Evolutionary conservation across 768 basidiomycete genomes (phyloP).

Genomic region (Rhodotorula kratochvilovae): DNA sequence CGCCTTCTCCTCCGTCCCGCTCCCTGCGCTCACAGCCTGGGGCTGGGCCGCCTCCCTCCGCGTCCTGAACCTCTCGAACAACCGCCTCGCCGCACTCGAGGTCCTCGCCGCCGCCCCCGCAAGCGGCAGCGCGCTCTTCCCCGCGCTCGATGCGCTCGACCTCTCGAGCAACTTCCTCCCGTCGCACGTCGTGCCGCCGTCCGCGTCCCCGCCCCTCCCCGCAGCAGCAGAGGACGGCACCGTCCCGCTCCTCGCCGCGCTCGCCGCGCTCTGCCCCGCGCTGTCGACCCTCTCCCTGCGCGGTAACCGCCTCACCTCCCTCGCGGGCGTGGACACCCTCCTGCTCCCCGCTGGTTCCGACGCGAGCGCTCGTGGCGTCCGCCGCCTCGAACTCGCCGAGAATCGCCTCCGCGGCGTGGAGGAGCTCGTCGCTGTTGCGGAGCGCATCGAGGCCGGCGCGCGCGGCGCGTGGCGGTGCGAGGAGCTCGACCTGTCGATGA

Average conservation of each 20-base stretch:
- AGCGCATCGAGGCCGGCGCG: not conserved
- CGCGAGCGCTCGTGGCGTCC: not conserved
- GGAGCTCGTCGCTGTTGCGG: conserved; percentile 10
- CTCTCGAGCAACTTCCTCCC: conserved; percentile 14
- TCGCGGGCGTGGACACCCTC: conserved; percentile 11
- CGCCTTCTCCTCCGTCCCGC: not conserved
- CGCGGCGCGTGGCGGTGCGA: conserved; percentile 11
- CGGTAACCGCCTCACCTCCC: conserved; percentile 24
- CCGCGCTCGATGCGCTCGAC: conserved; percentile 12
- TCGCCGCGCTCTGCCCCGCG: not conserved
- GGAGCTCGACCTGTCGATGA: conserved; percentile 18
- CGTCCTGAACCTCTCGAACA: conserved; percentile 2
- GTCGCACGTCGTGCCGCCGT: not conserved
- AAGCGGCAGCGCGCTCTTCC: not conserved
- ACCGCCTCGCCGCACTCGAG: conserved; percentile 10
- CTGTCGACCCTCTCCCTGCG: conserved; percentile 11
- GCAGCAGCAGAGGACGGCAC: not conserved
- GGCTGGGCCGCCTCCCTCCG: conserved; percentile 14
- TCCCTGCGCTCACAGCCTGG: conserved; percentile 4
- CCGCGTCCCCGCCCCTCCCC: not conserved
- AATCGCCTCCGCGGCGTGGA: conserved; percentile 9
- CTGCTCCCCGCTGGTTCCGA: conserved; percentile 3
- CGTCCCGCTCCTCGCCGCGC: not conserved
- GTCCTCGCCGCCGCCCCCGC: not conserved
- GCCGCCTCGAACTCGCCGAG: conserved; percentile 8